Conservation (phyloP, 495 filamentous ascomycete genomes). For the Aspergillus leporis region DNA sequence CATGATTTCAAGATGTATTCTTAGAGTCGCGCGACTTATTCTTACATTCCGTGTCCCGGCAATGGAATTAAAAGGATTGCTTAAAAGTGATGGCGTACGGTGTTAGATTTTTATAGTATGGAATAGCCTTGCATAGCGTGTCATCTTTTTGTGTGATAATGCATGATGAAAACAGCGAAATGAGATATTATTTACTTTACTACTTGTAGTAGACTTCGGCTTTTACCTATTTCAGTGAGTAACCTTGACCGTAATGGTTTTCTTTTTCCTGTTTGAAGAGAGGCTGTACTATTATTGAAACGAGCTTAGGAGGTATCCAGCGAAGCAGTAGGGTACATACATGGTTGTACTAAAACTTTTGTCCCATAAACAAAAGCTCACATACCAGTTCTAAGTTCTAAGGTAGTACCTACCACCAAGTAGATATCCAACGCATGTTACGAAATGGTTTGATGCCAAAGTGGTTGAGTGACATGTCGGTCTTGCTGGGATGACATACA, state of each 20-base stretch:
- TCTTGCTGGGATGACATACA: conserved; percentile 41
- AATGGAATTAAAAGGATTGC: neutral
- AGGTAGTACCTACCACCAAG: too few species aligned
- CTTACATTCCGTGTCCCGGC: neutral
- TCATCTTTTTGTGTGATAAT: conserved; percentile 6
- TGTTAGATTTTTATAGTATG: neutral
- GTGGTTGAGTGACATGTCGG: conserved; percentile 45
- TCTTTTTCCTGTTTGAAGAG: conserved; percentile 19
- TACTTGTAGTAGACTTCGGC: neutral
- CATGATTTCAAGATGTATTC: conserved; percentile 12
- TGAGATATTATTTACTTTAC: conserved; percentile 1
- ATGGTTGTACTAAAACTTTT: too few species aligned
- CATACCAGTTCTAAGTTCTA: too few species aligned
- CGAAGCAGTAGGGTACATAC: too few species aligned
- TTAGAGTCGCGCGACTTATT: conserved; percentile 3
- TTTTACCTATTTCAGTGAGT: too few species aligned
- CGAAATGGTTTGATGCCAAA: conserved; percentile 37
- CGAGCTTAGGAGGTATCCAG: too few species aligned
- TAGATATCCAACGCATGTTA: conserved; percentile 36
- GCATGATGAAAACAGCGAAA: conserved; percentile 6
- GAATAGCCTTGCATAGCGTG: conserved; percentile 16
- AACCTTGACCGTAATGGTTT: neutral
- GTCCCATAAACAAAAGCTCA: too few species aligned
- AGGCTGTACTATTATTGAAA: conserved; percentile 10
- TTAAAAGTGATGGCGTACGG: conserved; percentile 4